Base-by-base conservation (phyloP, 2,329 filamentous ascomycete genomes). In the Reticulascus tulasneorum region DNA sequence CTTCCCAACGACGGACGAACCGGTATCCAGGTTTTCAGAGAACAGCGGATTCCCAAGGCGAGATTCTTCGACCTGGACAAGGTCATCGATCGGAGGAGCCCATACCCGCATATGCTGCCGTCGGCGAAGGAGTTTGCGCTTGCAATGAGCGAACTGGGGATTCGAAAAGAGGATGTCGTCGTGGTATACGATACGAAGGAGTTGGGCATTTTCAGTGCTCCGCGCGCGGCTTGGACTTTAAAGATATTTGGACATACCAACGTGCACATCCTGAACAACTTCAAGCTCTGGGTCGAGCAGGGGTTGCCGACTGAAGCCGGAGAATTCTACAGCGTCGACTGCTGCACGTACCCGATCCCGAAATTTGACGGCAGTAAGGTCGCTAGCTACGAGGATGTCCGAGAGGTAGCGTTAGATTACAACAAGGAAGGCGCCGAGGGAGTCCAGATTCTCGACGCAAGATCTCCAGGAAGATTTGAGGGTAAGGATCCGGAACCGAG, bases 61-160 rank as follows among this genome's bases (percentile, higher is more conserved):
- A 85, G 89, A 21, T 98, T 97, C 76, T 98, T 98, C 61, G 90
- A 98, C 61, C 75, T 98, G 35, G 93, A 98, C 63, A 87, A 81
- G 52, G 77, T 95, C 56, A 88, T 93, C 53, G 90, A 98, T 63
- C 81, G 82, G 47, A 79, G 80, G 50, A 94, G 85, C 37, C 85
- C 87, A 2, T 97, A 95, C 58, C 91, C 93, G 7, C 93, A 98
- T 60, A 98, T 98, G 93, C 78, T 98, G 4, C 93, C 93, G 4
- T 82, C 76, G 7, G 73, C 86, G 23, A 80, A 86, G 53, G 74
- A 79, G 33, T 97, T 98, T 56, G 86, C 87, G 28, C 77, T 82
- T 35, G 87, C 90, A 26, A 94, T 98, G 90, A 83, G 85, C 50
- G 78, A 84, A 47, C 66, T 98, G 31, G 93, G 93, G 7, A 93